phyloP scores from a whole-genome alignment of 805 yeast species.

The Suhomyces tanzawaensis region DNA sequence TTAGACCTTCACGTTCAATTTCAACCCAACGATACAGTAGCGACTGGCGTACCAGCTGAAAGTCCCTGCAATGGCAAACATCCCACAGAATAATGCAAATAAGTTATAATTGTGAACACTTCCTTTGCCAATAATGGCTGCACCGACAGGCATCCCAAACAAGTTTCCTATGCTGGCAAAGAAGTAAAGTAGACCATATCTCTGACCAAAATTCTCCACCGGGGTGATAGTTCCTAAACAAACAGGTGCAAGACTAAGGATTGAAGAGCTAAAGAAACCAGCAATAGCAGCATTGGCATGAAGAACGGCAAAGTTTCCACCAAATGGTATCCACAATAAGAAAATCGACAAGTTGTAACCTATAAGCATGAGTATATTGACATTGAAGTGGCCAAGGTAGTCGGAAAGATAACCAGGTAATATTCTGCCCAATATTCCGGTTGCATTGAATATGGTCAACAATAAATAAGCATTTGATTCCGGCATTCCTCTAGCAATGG shows the following conservation, averaged over 20 bases:
- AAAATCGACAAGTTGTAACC: conserved; percentile 49
- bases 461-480: conserved; percentile 43
- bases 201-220: conserved; percentile 62
- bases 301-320: conserved; percentile 39
- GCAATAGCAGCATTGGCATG: conserved; percentile 52
- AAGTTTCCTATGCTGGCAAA: conserved; percentile 46
- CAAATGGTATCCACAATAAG: conserved; percentile 68
- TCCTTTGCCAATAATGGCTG: conserved; percentile 35
- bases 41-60: conserved; percentile 31
- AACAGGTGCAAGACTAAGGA: conserved; percentile 63
- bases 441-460: conserved; percentile 46
- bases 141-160: conserved; percentile 37
- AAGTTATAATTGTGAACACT: conserved; percentile 24
- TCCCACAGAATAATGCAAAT: conserved; percentile 34
- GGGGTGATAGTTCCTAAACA: conserved; percentile 67
- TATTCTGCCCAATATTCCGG: conserved; percentile 52
- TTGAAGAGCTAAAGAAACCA: conserved; percentile 62
- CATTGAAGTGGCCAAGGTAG: conserved; percentile 53
- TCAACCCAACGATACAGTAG: conserved; percentile 29
- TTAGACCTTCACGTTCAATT: conserved; percentile 12
- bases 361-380: conserved; percentile 48
- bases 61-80: conserved; percentile 25
- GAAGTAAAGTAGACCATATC: conserved; percentile 66
- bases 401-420: conserved; percentile 58
- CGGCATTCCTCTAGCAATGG: conserved; percentile 46